A percentile compares a stretch with the other conserved stretches of the same genome.
Conservation (phyloP, 75 land plant species). For the Selaginella moellendorffii region DNA sequence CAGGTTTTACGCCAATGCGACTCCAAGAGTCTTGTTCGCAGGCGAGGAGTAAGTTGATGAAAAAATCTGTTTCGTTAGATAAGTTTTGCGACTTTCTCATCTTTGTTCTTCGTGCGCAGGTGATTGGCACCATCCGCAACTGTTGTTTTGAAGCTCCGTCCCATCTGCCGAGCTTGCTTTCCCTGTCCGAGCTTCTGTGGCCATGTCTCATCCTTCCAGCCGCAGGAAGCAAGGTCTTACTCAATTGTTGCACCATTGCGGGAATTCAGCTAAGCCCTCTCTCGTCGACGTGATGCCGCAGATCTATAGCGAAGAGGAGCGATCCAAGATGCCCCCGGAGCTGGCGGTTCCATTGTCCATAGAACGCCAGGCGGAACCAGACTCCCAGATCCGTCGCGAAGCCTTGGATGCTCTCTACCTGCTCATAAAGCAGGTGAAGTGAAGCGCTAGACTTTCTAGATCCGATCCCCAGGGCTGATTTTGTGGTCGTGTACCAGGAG, state of each 20-base stretch:
- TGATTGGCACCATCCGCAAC: slow-evolving; percentile 72
- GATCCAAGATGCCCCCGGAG: slow-evolving; percentile 82
- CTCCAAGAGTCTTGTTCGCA: slow-evolving; percentile 51
- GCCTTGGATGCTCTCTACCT: slow-evolving; percentile 75
- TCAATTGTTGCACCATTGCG: neutral
- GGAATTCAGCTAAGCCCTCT: neutral
- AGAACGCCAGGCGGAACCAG: slow-evolving; percentile 64
- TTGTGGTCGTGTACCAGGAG: slow-evolving; percentile 53
- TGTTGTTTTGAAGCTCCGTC: slow-evolving; percentile 93
- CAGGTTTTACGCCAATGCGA: slow-evolving; percentile 67
- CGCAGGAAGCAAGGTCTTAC: slow-evolving; percentile 68
- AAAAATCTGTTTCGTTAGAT: too few species aligned
- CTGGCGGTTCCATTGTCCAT: slow-evolving; percentile 68
- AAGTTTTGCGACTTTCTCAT: neutral
- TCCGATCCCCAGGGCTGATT: too few species aligned
- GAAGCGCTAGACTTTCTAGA: too few species aligned
- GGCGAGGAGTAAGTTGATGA: slow-evolving; percentile 78
- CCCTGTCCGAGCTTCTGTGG: slow-evolving; percentile 74
- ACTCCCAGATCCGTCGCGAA: slow-evolving; percentile 72
- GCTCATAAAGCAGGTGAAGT: slow-evolving; percentile 49
- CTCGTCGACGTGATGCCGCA: slow-evolving; percentile 8
- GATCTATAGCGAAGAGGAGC: slow-evolving; percentile 62
- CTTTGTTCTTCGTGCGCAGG: slow-evolving; percentile 26
- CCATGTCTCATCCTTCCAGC: slow-evolving; percentile 80
- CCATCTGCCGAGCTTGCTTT: slow-evolving; percentile 55